Percentiles rank a stretch among this genome's conserved stretches.
phyloP scores from a whole-genome alignment of 768 basidiomycete species.

The Serendipita vermifera region DNA sequence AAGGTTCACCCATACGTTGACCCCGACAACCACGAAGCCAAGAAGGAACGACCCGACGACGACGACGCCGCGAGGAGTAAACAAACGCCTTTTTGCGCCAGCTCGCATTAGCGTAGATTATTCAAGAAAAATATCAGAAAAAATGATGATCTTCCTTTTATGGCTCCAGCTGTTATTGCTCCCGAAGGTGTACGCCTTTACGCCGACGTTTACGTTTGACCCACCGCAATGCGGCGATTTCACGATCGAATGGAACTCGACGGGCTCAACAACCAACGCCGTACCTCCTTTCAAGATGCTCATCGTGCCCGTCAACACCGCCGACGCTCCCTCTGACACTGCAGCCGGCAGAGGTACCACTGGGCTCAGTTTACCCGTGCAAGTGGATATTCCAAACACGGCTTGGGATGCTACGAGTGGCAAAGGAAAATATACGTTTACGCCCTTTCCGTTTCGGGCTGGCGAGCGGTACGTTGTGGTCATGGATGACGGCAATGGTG shows the following conservation, averaged over 20 bases:
- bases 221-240: neutral
- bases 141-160: no score
- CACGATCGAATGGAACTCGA: neutral
- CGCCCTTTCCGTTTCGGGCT: neutral
- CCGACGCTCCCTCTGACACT: neutral
- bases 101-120: no score
- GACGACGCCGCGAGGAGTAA: no score
- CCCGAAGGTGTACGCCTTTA: no score
- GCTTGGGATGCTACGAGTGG: neutral
- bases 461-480: neutral
- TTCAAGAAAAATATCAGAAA: no score
- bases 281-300: neutral
- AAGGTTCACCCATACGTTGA: no score
- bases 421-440: neutral
- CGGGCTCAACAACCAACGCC: neutral
- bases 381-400: neutral
- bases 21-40: no score
- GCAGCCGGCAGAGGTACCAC: neutral
- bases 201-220: neutral
- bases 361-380: neutral
- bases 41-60: no score
- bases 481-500: slow-evolving; percentile 2
- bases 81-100: no score
- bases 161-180: no score
- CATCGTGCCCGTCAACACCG: slow-evolving; percentile 3